Percentiles rank a stretch among this genome's conserved stretches.
These are phyloP conservation scores for Suillus occidentalis DNA, from an alignment of 768 basidiomycete species.

Conservation along the genomic window DNA sequence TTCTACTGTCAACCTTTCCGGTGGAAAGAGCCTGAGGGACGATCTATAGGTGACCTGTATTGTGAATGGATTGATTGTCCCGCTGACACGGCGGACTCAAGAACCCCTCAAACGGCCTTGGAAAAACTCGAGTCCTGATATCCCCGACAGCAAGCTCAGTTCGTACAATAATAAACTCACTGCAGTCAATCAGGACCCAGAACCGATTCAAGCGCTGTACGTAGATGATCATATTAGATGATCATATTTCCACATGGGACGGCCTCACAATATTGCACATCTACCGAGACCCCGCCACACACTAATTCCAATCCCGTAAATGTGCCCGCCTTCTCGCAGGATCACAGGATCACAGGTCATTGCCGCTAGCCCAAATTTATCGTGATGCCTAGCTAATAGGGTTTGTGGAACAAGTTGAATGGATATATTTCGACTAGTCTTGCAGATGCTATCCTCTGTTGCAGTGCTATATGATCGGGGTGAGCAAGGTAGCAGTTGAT, in stretches of 20 bases:
- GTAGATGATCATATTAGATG: background rate
- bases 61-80: background rate
- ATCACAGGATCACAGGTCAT: background rate
- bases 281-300: background rate
- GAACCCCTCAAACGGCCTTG: background rate
- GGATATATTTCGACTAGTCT: background rate
- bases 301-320: background rate
- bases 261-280: background rate
- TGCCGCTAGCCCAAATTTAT: background rate
- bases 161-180: background rate
- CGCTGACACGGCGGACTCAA: background rate
- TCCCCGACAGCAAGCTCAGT: background rate
- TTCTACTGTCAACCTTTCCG: no score
- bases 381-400: background rate
- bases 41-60: no score
- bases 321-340: background rate
- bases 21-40: background rate
- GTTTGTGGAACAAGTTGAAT: background rate
- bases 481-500: background rate
- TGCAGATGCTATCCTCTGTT: background rate
- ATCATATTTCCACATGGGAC: background rate
- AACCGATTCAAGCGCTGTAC: background rate
- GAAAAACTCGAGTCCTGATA: background rate
- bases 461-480: background rate
- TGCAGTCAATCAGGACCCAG: background rate